Conservation (phyloP, 805 yeast species). For the Metahyphopichia silvanorum region DNA sequence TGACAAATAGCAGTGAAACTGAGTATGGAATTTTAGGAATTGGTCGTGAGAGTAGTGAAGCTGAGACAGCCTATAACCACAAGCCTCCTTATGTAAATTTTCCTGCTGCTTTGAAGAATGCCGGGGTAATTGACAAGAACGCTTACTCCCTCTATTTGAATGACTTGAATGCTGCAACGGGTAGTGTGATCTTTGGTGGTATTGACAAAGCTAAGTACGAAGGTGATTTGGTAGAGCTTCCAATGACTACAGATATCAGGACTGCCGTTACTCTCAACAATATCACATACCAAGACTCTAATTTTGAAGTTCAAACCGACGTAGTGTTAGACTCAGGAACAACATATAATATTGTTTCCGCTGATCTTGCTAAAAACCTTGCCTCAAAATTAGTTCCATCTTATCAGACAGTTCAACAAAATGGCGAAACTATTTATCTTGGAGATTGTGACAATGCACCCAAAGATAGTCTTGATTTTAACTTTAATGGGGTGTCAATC, state of each 20-base stretch:
- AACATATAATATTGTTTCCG: conserved; percentile 24
- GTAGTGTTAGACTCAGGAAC: conserved; percentile 36
- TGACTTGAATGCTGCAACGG: conserved; percentile 21
- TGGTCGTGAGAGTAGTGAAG: too few species aligned
- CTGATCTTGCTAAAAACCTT: conserved; percentile 2
- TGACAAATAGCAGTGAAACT: too few species aligned
- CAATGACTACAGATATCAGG: conserved; percentile 13
- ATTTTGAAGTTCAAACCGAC: conserved; percentile 14
- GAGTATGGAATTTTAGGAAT: too few species aligned
- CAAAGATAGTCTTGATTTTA: conserved; percentile 5
- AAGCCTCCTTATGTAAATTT: too few species aligned
- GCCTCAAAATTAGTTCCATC: too few species aligned
- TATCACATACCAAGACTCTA: conserved; percentile 7
- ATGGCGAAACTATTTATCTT: conserved; percentile 32
- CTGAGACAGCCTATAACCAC: too few species aligned
- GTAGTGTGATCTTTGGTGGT: conserved; percentile 42
- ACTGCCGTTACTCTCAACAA: not conserved
- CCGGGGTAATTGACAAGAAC: conserved; percentile 37
- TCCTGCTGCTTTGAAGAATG: conserved; percentile 20
- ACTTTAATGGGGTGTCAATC: conserved; percentile 14
- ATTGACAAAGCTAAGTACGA: conserved; percentile 38
- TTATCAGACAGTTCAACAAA: too few species aligned
- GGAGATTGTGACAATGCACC: conserved; percentile 37
- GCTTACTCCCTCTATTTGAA: conserved; percentile 49
- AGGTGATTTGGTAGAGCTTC: conserved; percentile 31